These are phyloP conservation scores for Apiospora saccharicola DNA, from an alignment of 2,329 filamentous ascomycete genomes.

Conservation along the genomic window DNA sequence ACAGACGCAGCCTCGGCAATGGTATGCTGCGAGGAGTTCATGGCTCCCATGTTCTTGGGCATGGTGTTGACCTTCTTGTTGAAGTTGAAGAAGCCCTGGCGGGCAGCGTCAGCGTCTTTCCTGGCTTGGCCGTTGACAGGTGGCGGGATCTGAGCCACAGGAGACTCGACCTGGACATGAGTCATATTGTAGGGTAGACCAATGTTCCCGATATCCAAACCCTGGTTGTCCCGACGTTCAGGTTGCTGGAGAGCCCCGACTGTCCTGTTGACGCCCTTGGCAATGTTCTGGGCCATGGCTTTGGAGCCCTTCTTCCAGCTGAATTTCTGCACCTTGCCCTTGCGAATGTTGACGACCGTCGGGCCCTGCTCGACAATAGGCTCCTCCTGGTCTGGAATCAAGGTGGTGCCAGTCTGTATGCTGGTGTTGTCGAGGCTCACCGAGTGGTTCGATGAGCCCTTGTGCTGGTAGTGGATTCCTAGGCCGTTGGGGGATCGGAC, in stretches of 20 bases:
- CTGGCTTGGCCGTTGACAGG: constrained; percentile 41
- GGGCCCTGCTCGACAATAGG: constrained; percentile 74
- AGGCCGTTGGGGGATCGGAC: constrained; percentile 57
- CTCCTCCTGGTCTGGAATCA: constrained; percentile 73
- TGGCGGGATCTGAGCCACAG: constrained; percentile 41
- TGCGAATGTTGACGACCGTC: constrained; percentile 95
- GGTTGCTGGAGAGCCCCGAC: constrained; percentile 75
- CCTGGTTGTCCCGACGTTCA: constrained; percentile 61
- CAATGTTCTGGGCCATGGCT: constrained; percentile 91
- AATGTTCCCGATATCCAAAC: constrained; percentile 68
- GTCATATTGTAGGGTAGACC: constrained; percentile 77
- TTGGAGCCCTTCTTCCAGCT: constrained; percentile 99
- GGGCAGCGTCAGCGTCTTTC: constrained; percentile 44
- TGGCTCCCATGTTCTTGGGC: constrained; percentile 55
- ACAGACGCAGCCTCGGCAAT: constrained; percentile 61
- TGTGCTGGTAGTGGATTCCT: constrained; percentile 61
- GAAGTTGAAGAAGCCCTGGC: constrained; percentile 72
- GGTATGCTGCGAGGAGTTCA: constrained; percentile 48
- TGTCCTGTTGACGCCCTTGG: constrained; percentile 91
- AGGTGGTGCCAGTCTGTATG: constrained; percentile 63
- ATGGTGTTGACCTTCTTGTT: constrained; percentile 61
- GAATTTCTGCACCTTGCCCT: constrained; percentile 94
- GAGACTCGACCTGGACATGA: constrained; percentile 60
- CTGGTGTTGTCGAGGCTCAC: constrained; percentile 61
- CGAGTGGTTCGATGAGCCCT: constrained; percentile 57